Evolutionary conservation across 352 stramenopile species (phyloP).

Genomic region (Phytopythium kandeliae): DNA sequence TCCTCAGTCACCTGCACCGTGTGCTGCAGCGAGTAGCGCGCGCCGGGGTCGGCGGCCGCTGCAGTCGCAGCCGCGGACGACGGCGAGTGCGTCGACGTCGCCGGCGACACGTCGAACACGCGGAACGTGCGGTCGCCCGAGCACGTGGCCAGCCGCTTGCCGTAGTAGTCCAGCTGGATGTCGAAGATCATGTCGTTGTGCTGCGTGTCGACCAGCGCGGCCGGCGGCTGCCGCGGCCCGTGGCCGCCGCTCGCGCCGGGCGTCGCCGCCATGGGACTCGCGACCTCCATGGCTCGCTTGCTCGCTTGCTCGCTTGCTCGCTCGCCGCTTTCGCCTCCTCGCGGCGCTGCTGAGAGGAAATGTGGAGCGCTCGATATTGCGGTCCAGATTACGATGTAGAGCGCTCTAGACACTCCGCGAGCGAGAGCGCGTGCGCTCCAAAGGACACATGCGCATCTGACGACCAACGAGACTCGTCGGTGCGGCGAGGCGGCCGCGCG

Average conservation of each 20-base stretch:
- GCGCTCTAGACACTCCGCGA: too few species aligned
- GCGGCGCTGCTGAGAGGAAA: too few species aligned
- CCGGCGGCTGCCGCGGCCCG: constrained; percentile 28
- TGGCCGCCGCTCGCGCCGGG: too few species aligned
- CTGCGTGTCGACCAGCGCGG: constrained; percentile 77
- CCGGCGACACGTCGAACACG: constrained; percentile 72
- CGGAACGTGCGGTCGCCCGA: constrained; percentile 81
- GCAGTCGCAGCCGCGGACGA: background rate
- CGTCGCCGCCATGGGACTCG: constrained; percentile 5
- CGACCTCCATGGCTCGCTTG: constrained; percentile 22
- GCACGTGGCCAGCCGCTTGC: constrained; percentile 76
- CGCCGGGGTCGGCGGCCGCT: background rate
- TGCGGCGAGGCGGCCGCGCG: too few species aligned
- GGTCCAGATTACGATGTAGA: background rate
- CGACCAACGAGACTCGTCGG: too few species aligned
- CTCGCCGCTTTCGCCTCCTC: too few species aligned
- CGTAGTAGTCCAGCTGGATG: constrained; percentile 87
- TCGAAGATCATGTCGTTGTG: constrained; percentile 89
- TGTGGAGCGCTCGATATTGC: constrained; percentile 1
- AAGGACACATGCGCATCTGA: constrained; percentile 3
- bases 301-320: background rate
- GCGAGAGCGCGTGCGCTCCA: too few species aligned
- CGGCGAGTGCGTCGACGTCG: constrained; percentile 14
- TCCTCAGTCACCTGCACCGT: constrained; percentile 58
- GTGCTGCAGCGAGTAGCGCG: constrained; percentile 32